Evolutionary conservation across 345 rosid species (phyloP).

Genomic region (Eucalyptus globulus): DNA sequence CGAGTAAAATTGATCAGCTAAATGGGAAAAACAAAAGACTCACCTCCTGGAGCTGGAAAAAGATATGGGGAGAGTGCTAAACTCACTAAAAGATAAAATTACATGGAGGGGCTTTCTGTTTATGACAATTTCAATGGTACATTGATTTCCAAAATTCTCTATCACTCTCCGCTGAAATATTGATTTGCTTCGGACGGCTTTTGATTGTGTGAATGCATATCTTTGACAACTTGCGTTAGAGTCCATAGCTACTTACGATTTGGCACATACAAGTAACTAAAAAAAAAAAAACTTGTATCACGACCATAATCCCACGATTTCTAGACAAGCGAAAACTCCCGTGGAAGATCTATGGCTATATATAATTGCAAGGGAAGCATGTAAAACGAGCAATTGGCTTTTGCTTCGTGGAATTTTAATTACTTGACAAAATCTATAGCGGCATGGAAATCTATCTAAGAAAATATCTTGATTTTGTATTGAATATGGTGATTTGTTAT

Average conservation of each 20-base stretch:
- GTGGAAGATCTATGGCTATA: neutral
- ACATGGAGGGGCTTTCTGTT: constrained; percentile 74
- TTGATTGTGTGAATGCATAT: constrained; percentile 12
- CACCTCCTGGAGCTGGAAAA: constrained; percentile 30
- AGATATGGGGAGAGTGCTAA: constrained; percentile 7
- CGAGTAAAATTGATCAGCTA: neutral
- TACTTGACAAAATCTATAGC: neutral
- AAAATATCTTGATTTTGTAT: neutral
- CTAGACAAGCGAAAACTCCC: neutral
- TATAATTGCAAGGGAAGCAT: neutral
- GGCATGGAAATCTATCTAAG: neutral
- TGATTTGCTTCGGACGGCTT: constrained; percentile 43
- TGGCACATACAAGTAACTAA: neutral
- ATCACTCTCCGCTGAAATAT: constrained; percentile 67
- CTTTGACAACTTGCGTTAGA: constrained; percentile 32
- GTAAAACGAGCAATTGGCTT: neutral
- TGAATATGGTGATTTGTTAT: neutral
- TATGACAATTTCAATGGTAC: constrained; percentile 59
- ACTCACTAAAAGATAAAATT: constrained; percentile 56
- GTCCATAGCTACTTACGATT: neutral
- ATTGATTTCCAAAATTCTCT: constrained; percentile 56
- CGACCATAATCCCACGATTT: neutral
- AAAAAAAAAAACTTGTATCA: neutral
- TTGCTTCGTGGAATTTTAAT: neutral
- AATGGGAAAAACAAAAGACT: neutral